Percentiles rank a stretch among this genome's conserved stretches.
phyloP scores from a whole-genome alignment of 805 yeast genomes.

The Barnettozyma vustinii region DNA sequence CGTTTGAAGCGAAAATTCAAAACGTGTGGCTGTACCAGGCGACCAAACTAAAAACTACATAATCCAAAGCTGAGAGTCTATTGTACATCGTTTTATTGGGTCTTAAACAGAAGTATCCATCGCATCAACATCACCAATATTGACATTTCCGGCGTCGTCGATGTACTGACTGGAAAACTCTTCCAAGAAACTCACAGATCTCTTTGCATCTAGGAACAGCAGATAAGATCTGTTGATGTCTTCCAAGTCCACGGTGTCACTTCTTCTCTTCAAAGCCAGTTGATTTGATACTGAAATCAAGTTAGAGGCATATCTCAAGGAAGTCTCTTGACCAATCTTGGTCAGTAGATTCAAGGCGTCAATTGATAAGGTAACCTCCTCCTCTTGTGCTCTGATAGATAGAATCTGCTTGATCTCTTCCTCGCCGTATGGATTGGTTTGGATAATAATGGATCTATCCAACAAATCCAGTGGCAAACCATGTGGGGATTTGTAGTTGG shows the following conservation, averaged over 20 bases:
- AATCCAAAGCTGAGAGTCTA: background rate
- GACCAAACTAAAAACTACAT: background rate
- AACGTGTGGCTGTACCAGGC: background rate
- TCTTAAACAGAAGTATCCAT: constrained; percentile 33
- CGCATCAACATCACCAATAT: constrained; percentile 39
- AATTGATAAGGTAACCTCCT: constrained; percentile 75
- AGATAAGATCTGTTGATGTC: constrained; percentile 86
- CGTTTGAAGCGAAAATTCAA: background rate
- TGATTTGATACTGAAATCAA: constrained; percentile 87
- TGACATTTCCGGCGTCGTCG: constrained; percentile 73
- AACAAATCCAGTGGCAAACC: constrained; percentile 95
- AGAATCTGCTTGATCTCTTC: constrained; percentile 86
- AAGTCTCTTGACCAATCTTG: constrained; percentile 83
- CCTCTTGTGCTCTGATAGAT: constrained; percentile 87
- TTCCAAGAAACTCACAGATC: constrained; percentile 83
- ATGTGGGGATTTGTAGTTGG: constrained; percentile 90
- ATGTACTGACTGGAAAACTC: constrained; percentile 64
- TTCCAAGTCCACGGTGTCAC: constrained; percentile 59
- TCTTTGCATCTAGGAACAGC: constrained; percentile 80
- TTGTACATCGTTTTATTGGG: background rate
- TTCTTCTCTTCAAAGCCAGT: constrained; percentile 77
- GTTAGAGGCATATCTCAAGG: constrained; percentile 89
- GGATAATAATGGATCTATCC: constrained; percentile 89
- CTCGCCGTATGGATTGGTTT: constrained; percentile 69
- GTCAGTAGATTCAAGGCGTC: constrained; percentile 88